A percentile compares a stretch with the other conserved stretches of the same genome.
Evolutionary conservation across 2,329 filamentous ascomycete species (phyloP).

Genomic region (Hysterium pulicare): DNA sequence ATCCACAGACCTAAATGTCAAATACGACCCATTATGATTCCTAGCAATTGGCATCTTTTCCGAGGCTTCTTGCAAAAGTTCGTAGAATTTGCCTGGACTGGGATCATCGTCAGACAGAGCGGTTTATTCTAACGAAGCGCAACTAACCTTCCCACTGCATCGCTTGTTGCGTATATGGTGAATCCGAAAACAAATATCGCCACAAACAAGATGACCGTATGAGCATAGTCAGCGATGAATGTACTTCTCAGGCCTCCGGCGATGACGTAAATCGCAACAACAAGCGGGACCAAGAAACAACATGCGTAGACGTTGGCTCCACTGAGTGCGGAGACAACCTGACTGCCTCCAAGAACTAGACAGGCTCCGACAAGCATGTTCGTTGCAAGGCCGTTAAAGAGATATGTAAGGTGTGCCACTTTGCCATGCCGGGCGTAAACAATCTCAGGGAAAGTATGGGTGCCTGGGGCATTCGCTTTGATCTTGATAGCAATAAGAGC

Average conservation of each 20-base stretch:
- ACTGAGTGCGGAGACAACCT: not conserved
- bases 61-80: not conserved
- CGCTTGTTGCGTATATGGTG: not conserved
- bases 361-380: conserved; percentile 1
- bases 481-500: not conserved
- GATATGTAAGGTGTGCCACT: not conserved
- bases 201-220: not conserved
- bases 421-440: not conserved
- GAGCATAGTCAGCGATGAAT: not conserved
- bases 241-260: not conserved
- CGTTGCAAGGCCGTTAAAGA: conserved; percentile 3
- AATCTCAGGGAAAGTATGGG: conserved; percentile 1
- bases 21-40: conserved; percentile 3
- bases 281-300: not conserved
- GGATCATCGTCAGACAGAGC: no score
- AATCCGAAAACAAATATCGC: not conserved
- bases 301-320: not conserved
- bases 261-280: not conserved
- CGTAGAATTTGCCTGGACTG: not conserved
- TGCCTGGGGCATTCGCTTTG: conserved; percentile 1
- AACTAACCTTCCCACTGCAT: not conserved
- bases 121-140: no score
- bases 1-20: no score
- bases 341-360: no score
- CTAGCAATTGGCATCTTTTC: not conserved